These are phyloP conservation scores for Lophiotrema nucula DNA, from an alignment of 495 filamentous ascomycete genomes.

Conservation along the genomic window DNA sequence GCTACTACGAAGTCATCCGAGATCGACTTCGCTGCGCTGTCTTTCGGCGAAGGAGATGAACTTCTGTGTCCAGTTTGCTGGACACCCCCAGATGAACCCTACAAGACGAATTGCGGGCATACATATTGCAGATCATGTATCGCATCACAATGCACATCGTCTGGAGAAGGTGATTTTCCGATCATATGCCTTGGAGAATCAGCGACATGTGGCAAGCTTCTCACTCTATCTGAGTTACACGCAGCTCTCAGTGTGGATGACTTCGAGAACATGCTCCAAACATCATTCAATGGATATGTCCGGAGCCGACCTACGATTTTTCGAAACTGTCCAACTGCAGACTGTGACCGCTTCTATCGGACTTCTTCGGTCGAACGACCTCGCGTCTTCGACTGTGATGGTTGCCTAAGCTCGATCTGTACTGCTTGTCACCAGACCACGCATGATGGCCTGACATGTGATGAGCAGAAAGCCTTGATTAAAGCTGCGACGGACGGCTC, in stretches of 20 bases:
- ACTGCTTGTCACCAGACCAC: constrained; percentile 17
- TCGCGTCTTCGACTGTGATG: constrained; percentile 21
- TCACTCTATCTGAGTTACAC: constrained; percentile 7
- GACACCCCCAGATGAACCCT: constrained; percentile 4
- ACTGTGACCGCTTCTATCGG: constrained; percentile 30
- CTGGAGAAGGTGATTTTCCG: constrained; percentile 2
- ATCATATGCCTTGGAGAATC: constrained; percentile 9
- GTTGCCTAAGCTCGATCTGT: constrained; percentile 26
- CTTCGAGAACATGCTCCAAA: constrained; percentile 12
- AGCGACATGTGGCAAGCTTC: neutral
- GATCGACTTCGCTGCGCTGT: neutral
- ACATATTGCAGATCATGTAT: constrained; percentile 20
- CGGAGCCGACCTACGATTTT: constrained; percentile 18
- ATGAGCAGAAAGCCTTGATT: constrained; percentile 12
- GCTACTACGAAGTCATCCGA: constrained; percentile 1
- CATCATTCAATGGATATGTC: constrained; percentile 16
- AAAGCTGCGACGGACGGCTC: too few species aligned
- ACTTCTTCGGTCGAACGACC: neutral
- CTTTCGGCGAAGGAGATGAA: constrained; percentile 10
- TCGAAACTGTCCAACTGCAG: constrained; percentile 28
- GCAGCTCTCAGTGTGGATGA: neutral
- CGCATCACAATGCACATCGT: constrained; percentile 14
- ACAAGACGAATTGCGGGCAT: constrained; percentile 14
- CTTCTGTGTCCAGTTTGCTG: constrained; percentile 18
- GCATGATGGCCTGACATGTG: constrained; percentile 20